Conservation (phyloP, 352 stramenopile species). For the Phytophthora foliorum region DNA sequence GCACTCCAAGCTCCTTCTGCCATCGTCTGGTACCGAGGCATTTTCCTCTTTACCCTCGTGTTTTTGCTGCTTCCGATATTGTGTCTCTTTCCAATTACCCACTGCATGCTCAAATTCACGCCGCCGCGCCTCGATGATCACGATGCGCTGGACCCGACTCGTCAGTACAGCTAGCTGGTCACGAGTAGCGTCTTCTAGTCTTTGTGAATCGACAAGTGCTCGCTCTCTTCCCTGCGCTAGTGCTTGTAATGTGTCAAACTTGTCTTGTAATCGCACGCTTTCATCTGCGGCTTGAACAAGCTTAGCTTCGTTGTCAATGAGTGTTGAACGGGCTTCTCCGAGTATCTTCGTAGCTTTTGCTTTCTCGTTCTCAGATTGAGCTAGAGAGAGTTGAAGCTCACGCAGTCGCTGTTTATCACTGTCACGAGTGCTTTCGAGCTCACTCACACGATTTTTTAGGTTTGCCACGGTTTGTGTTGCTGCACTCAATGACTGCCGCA, state of each 20-base stretch:
- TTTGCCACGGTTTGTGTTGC: constrained; percentile 46
- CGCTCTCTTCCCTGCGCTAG: constrained; percentile 41
- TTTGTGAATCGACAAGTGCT: constrained; percentile 45
- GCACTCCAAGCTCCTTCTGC: constrained; percentile 12
- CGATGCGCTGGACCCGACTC: constrained; percentile 24
- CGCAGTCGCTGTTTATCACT: constrained; percentile 39
- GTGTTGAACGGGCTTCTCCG: constrained; percentile 49
- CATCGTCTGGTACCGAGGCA: neutral
- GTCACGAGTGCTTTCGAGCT: constrained; percentile 40
- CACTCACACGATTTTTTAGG: constrained; percentile 52
- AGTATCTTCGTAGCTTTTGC: constrained; percentile 55
- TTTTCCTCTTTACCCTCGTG: constrained; percentile 8
- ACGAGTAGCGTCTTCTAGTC: constrained; percentile 40
- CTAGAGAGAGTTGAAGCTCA: constrained; percentile 42
- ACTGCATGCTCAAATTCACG: constrained; percentile 32
- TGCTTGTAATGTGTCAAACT: constrained; percentile 55
- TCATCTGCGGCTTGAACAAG: constrained; percentile 45
- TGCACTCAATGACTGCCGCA: constrained; percentile 56
- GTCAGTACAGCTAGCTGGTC: constrained; percentile 39
- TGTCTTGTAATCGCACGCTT: constrained; percentile 47
- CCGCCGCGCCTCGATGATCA: constrained; percentile 12
- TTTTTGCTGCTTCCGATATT: neutral
- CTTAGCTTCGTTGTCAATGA: constrained; percentile 50
- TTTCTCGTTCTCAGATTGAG: constrained; percentile 53
- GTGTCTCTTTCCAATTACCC: constrained; percentile 24